Base-by-base conservation (phyloP, 1,139 yeast genomes). In the Kodamaea sp. region DNA sequence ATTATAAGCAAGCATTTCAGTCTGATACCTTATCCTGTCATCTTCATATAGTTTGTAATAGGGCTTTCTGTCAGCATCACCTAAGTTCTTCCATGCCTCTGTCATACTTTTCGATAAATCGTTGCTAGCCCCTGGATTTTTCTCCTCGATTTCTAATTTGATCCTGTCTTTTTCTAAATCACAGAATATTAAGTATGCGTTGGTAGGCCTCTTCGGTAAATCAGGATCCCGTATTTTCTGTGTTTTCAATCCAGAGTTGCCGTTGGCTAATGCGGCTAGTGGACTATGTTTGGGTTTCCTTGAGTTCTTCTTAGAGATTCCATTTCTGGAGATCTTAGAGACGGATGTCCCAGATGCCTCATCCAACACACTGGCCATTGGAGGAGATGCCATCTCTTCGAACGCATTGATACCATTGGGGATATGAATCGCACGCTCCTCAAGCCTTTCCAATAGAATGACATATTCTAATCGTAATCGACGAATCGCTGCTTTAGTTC, bases 151-250 rank as follows among this genome's bases (percentile, higher is more conserved):
- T 41, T 80, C 78, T 35, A 70, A 72, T 46, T 77, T 79, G 30
- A 87, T 75, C 35, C 76, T 70, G 34, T 86, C 96, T 58, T 87
- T 85, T 53, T 87, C 94, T 63, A 78, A 65, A 42, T 89, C 97
- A 62, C 97, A 89, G 55, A 85, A 89, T 35, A 87, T 76, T 43
- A 88, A 68, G 53, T 89, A 88, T 7, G 96, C 95, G 58, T 89
- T 89, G 5, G 95, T 84, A 11, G 96, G 96, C 48, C 95, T 73
- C 50, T 86, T 86, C 11, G 97, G 96, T 51, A 83, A 73, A 47
- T 80, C 82, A 3, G 95, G 96, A 56, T 86, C 95, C 50, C 89
- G 75, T 18, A 66, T 54, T 41, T 66, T 65, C 34, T 48, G 61
- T 26, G 54, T 53, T 41, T 57, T 62, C 40, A 54, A 57, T 10